These are phyloP conservation scores for Lentinula raphanica DNA, from an alignment of 768 basidiomycete species.

Conservation along the genomic window DNA sequence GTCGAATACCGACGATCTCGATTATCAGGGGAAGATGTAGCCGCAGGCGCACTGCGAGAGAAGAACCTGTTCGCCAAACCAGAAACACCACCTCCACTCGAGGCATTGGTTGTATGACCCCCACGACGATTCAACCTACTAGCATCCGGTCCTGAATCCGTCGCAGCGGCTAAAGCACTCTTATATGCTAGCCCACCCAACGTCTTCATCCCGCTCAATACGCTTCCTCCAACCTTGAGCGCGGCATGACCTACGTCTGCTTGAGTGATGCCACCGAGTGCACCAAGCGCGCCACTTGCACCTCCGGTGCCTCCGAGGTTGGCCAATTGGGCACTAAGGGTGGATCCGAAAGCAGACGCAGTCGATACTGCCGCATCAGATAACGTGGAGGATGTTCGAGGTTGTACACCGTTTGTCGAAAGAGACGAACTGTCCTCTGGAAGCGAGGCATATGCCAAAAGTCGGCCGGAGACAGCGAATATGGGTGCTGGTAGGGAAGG, in stretches of 20 bases:
- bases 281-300: slow-evolving; percentile 7
- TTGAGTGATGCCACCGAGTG: slow-evolving; percentile 25
- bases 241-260: slow-evolving; percentile 51
- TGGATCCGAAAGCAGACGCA: slow-evolving; percentile 18
- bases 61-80: slow-evolving; percentile 39
- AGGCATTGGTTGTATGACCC: slow-evolving; percentile 2
- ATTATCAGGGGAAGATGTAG: slow-evolving; percentile 19
- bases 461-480: slow-evolving; percentile 55
- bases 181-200: slow-evolving; percentile 57
- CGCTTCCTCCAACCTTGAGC: slow-evolving; percentile 52
- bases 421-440: slow-evolving; percentile 11
- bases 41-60: slow-evolving; percentile 60
- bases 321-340: slow-evolving; percentile 9
- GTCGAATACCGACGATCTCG: slow-evolving; percentile 10
- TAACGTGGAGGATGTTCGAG: slow-evolving; percentile 10
- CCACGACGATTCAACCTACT: neutral
- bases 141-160: slow-evolving; percentile 12
- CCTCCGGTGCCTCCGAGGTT: slow-evolving; percentile 4
- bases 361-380: slow-evolving; percentile 17
- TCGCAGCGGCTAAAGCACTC: slow-evolving; percentile 36
- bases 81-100: slow-evolving; percentile 13
- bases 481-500: slow-evolving; percentile 36
- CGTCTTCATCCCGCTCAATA: slow-evolving; percentile 60
- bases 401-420: slow-evolving; percentile 10
- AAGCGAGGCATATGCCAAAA: slow-evolving; percentile 55